A percentile compares a stretch with the other conserved stretches of the same genome.
Evolutionary conservation across 2,329 filamentous ascomycete species (phyloP).

Genomic region (Periconia sp.): DNA sequence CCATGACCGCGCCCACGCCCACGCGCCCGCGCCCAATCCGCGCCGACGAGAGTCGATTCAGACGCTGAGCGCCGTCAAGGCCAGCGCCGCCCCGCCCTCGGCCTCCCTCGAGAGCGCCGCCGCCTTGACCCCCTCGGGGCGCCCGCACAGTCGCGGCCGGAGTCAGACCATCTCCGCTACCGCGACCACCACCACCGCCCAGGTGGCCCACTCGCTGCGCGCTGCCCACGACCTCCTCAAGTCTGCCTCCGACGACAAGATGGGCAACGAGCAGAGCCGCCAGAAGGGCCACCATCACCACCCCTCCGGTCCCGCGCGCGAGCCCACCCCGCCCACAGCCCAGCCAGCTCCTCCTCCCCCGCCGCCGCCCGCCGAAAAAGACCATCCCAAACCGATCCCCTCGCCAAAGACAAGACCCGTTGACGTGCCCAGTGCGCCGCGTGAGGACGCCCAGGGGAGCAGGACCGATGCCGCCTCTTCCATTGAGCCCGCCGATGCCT

Average conservation of each 20-base stretch:
- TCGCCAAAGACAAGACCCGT: slow-evolving; percentile 47
- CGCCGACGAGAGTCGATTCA: slow-evolving; percentile 49
- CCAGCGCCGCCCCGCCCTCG: slow-evolving; percentile 45
- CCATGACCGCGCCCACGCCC: slow-evolving; percentile 38
- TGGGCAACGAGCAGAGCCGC: slow-evolving; percentile 51
- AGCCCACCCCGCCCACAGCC: slow-evolving; percentile 8
- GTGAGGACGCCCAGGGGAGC: slow-evolving; percentile 22
- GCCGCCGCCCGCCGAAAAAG: slow-evolving; percentile 24
- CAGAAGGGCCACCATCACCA: slow-evolving; percentile 26
- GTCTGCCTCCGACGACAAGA: slow-evolving; percentile 30
- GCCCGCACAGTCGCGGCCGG: slow-evolving; percentile 35
- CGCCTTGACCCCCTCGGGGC: slow-evolving; percentile 32
- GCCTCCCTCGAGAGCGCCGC: slow-evolving; percentile 46
- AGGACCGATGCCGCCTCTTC: slow-evolving; percentile 21
- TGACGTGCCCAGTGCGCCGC: slow-evolving; percentile 40
- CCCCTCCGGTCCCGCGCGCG: slow-evolving; percentile 17
- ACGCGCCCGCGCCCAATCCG: slow-evolving; percentile 30
- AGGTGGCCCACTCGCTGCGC: slow-evolving; percentile 36
- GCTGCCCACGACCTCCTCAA: slow-evolving; percentile 36
- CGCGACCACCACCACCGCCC: slow-evolving; percentile 26
- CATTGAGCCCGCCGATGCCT: slow-evolving; percentile 34
- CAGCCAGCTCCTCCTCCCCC: slow-evolving; percentile 11
- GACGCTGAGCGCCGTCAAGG: slow-evolving; percentile 44
- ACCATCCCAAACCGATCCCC: slow-evolving; percentile 13
- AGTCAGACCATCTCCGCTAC: slow-evolving; percentile 30